Base-by-base conservation (phyloP, 306 rosid genomes). In the Citrullus colocynthis region DNA sequence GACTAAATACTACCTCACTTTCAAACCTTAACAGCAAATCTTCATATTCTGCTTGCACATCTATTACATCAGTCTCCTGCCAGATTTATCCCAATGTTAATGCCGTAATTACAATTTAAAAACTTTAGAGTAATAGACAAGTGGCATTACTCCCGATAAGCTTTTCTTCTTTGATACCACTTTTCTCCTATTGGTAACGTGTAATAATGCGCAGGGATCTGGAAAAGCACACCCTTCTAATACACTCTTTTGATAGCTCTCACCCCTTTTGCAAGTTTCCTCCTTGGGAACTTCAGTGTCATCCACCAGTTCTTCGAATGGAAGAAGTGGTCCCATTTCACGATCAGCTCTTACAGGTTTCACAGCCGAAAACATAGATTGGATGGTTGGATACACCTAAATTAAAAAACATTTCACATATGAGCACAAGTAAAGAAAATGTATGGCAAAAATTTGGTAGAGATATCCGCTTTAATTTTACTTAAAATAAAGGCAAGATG, bases 171-270 rank as follows among this genome's bases (percentile, higher is more conserved):
- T 78, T 4, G 81, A 78, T 75, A 93, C 86, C 83, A 76, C 85
- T 87, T 87, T 95, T 84, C 88, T 88, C 85, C 98, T 86, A 85
- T 79, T 92, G 73, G 98, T 95, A 65, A 95, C 89, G 82, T 88
- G 97, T 86, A 92, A 77, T 82, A 95, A 81, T 78, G 88, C 81
- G 76, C 85, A 86, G 13, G 96, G 92, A 85, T 87, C 84, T 5
- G 93, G 93, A 84, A 88, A 80, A 63, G 48, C 81, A 84, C 80
- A 86, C 61, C 83, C 83, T 80, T 80, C 84, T 36, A 77, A 60
- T 41, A 76, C 75, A 62, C 73, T 85, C 24, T 30, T 82, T 55
- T 30, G 79, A 81, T 76, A 58, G 65, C 85, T 84, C 69, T 86
- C 93, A 42, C 78, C 90, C 80, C 74, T 85, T 80, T 78, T 82